These are phyloP conservation scores for Chytridium lagenaria DNA, from an alignment of 371 early-diverging fungal species.

Conservation along the genomic window DNA sequence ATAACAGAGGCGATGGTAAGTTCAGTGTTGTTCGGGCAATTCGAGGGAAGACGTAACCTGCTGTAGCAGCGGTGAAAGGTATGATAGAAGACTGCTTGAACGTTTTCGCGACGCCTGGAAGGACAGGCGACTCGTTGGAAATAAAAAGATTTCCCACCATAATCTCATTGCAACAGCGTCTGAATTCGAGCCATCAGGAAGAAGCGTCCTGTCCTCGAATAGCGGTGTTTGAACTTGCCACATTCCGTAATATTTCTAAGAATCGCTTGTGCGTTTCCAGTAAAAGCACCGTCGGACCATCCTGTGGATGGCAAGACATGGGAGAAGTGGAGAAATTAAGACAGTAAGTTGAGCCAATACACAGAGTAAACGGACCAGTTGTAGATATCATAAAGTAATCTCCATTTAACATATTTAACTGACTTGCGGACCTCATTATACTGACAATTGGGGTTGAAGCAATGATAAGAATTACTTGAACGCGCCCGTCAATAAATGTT, in stretches of 20 bases:
- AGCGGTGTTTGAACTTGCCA: constrained; percentile 11
- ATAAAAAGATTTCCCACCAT: neutral
- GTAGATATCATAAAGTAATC: constrained; percentile 13
- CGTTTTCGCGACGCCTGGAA: neutral
- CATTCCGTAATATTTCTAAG: constrained; percentile 1
- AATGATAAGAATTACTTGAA: constrained; percentile 2
- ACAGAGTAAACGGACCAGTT: neutral
- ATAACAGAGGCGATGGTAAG: neutral
- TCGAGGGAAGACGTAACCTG: neutral
- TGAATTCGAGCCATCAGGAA: neutral
- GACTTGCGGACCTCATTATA: neutral
- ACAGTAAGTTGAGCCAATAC: too few relatives aligned
- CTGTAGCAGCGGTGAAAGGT: neutral
- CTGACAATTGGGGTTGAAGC: neutral
- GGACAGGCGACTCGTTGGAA: neutral
- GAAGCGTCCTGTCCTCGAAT: neutral
- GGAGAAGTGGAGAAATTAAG: too few relatives aligned
- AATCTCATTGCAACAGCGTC: neutral
- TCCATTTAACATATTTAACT: constrained; percentile 4
- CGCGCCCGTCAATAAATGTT: neutral
- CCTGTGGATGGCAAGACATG: too few relatives aligned
- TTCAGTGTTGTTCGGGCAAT: constrained; percentile 12
- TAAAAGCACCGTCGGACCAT: neutral
- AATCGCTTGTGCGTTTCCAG: neutral
- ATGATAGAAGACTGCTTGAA: neutral